A percentile compares a stretch with the other conserved stretches of the same genome.
Evolutionary conservation across 1,284 basidiomycete genomes (phyloP).

Genomic region (Coniferiporia weirii): DNA sequence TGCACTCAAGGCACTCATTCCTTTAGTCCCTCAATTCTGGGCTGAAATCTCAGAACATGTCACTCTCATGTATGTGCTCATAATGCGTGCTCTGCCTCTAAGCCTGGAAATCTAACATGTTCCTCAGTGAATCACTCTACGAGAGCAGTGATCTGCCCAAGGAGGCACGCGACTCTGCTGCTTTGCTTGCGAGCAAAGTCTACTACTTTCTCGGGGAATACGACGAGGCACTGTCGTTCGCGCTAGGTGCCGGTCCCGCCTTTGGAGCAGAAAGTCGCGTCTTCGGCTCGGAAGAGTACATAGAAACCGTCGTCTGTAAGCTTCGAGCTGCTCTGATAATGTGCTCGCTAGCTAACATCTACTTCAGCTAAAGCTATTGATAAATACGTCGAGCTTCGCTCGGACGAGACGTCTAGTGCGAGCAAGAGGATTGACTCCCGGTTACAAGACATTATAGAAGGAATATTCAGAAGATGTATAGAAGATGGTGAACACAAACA

Average conservation of each 20-base stretch:
- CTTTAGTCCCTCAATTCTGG: constrained; percentile 91
- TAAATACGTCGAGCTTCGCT: constrained; percentile 69
- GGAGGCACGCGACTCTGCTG: constrained; percentile 73
- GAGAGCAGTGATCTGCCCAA: constrained; percentile 74
- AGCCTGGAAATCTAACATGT: constrained; percentile 20
- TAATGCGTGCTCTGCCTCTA: constrained; percentile 12
- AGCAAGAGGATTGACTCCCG: constrained; percentile 68
- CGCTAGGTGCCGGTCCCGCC: constrained; percentile 80
- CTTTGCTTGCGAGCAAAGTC: constrained; percentile 89
- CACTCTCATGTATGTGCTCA: constrained; percentile 68
- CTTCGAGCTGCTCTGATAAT: constrained; percentile 21
- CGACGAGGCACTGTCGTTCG: constrained; percentile 90
- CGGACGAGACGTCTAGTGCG: constrained; percentile 41
- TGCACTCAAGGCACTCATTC: constrained; percentile 78
- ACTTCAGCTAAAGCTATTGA: constrained; percentile 86
- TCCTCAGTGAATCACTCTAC: constrained; percentile 77
- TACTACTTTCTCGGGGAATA: constrained; percentile 95
- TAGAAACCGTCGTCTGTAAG: constrained; percentile 90
- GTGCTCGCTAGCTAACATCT: constrained; percentile 13
- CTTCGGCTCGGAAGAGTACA: constrained; percentile 74
- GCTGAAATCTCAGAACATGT: constrained; percentile 96
- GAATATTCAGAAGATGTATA: constrained; percentile 80
- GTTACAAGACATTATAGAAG: constrained; percentile 79
- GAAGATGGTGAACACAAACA: constrained; percentile 86
- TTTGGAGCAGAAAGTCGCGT: constrained; percentile 72